A percentile compares a stretch with the other conserved stretches of the same genome.
These are phyloP conservation scores for Metschnikowia gruessii DNA, from an alignment of 805 yeast species.

Conservation along the genomic window DNA sequence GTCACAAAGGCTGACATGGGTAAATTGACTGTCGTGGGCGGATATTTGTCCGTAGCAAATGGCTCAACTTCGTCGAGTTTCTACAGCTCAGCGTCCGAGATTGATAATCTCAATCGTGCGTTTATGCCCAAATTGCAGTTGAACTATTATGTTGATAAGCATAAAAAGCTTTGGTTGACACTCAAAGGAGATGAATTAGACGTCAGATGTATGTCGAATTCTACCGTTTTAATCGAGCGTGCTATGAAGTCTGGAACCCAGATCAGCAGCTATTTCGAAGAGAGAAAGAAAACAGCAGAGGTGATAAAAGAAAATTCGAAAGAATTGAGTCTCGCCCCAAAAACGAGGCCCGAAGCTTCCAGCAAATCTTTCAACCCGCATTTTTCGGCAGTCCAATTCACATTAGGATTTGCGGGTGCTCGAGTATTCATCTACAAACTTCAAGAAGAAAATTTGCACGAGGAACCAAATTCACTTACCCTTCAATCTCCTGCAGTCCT, in stretches of 20 bases:
- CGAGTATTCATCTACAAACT: slow-evolving; percentile 48
- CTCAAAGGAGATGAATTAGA: slow-evolving; percentile 70
- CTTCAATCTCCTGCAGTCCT: slow-evolving; percentile 75
- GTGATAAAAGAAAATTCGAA: slow-evolving; percentile 2
- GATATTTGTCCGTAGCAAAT: slow-evolving; percentile 69
- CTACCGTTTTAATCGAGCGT: slow-evolving; percentile 54
- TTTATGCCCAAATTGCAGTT: slow-evolving; percentile 68
- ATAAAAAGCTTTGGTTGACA: slow-evolving; percentile 43
- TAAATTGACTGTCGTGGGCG: slow-evolving; percentile 62
- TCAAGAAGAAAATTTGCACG: slow-evolving; percentile 37
- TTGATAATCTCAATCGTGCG: slow-evolving; percentile 54
- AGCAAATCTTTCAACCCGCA: slow-evolving; percentile 18
- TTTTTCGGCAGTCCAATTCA: slow-evolving; percentile 46
- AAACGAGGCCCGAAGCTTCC: not conserved
- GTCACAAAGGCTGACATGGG: slow-evolving; percentile 61
- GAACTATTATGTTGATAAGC: slow-evolving; percentile 38
- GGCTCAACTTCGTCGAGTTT: slow-evolving; percentile 52
- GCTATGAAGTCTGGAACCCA: slow-evolving; percentile 45
- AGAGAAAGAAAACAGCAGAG: slow-evolving; percentile 18
- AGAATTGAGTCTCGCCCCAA: not conserved
- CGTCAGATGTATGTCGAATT: slow-evolving; percentile 57
- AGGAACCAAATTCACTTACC: slow-evolving; percentile 49
- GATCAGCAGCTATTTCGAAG: slow-evolving; percentile 36
- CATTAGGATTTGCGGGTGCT: slow-evolving; percentile 68
- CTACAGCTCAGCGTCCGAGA: slow-evolving; percentile 46